Base-by-base conservation (phyloP, 306 rosid species). In the Castanea crenata region DNA sequence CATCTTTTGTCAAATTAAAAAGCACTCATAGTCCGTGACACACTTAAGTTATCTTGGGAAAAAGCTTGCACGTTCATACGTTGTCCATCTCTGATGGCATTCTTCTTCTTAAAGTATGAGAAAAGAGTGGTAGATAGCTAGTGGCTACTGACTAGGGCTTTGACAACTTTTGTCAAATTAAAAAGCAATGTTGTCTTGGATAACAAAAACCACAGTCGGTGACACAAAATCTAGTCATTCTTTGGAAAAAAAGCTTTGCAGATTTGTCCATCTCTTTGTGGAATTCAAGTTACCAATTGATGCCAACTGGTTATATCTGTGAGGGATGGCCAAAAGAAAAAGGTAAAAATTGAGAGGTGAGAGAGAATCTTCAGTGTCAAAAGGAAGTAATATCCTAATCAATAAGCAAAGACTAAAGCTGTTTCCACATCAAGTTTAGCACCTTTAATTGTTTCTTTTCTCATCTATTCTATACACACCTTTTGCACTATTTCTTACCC, bases 351-450 rank as follows among this genome's bases (percentile, higher is more conserved):
- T 70, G 80, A 80, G 74, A 72, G 25, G 35, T 1, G 2, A 12
- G 86, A 78, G 82, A 82, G 88, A 88, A 86, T 83, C 91, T 88
- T 81, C 76, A 7, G 76, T 76, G 56, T 80, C 56, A 73, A 83
- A 77, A 46, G 34, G 38, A 69, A 78, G 70, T 27, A 70, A 52
- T 77, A 83, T 78, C 74, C 13, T 49, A 13, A 49, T 49, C 71
- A 76, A 67, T 31, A 49, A 80, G 90, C 61, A 84, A 82, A 49
- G 78, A 83, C 80, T 78, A 89, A 89, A 91, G 91, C 82, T 87
- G 81, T 88, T 86, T 93, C 83, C 73, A 32, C 80, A 74, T 69
- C 81, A 90, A 86, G 95, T 89, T 86, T 85, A 71, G 92, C 81
- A 87, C 83, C 84, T 29, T 81, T 69, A 23, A 3, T 73, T 46